Conservation (phyloP, 352 stramenopile genomes). For the Phytophthora ohioensis region DNA sequence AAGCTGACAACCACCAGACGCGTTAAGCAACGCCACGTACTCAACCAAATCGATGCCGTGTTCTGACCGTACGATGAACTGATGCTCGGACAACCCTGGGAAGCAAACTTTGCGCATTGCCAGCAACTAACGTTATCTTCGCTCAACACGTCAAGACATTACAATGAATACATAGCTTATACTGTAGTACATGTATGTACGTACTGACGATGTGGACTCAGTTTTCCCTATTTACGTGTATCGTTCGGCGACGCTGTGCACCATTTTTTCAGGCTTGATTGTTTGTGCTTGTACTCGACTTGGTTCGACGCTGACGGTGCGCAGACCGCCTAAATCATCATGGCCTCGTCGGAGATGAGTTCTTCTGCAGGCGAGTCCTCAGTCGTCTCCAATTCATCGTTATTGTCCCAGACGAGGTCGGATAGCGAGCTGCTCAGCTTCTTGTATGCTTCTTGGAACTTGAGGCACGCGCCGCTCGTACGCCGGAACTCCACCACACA, state of each 20-base stretch:
- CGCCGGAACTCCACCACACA: constrained; percentile 81
- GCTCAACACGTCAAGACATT: not conserved
- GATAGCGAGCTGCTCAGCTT: constrained; percentile 62
- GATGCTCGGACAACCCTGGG: too few relatives aligned
- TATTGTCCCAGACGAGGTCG: constrained; percentile 66
- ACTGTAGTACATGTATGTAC: constrained; percentile 19
- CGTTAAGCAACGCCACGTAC: too few relatives aligned
- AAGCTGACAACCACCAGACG: too few relatives aligned
- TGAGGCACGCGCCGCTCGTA: constrained; percentile 71
- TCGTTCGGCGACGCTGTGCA: constrained; percentile 3
- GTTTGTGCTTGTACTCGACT: constrained; percentile 1
- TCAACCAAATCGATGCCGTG: not conserved
- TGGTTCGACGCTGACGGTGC: constrained; percentile 5
- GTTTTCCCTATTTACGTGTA: constrained; percentile 26
- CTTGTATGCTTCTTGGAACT: constrained; percentile 82
- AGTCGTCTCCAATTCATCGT: constrained; percentile 36
- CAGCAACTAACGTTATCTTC: too few relatives aligned
- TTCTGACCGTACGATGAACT: too few relatives aligned
- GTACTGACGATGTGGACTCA: constrained; percentile 23
- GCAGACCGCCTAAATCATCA: constrained; percentile 74
- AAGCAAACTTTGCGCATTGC: too few relatives aligned
- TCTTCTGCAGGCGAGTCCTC: constrained; percentile 60
- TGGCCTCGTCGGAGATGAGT: constrained; percentile 80
- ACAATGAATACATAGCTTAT: constrained; percentile 6
- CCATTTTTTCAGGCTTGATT: constrained; percentile 11